A percentile compares a stretch with the other conserved stretches of the same genome.
Evolutionary conservation across 176 grass and related monocot species (phyloP).

Genomic region (Eleusine coracana): DNA sequence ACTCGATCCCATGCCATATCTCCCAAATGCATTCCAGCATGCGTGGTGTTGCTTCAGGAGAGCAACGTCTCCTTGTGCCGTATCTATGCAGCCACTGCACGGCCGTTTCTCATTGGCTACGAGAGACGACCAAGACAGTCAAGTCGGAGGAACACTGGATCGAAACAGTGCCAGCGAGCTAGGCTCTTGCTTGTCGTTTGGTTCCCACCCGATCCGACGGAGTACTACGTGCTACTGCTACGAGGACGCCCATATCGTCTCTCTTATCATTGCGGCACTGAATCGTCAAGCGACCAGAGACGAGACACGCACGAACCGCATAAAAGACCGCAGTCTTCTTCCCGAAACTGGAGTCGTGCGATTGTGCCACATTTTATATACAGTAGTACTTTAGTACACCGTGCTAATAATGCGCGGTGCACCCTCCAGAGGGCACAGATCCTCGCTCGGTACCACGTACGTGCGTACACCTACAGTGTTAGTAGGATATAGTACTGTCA

Average conservation of each 20-base stretch:
- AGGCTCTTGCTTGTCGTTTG: not conserved
- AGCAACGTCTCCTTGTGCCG: no score
- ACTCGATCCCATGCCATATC: no score
- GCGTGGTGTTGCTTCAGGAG: no score
- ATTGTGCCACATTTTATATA: no score
- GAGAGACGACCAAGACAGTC: no score
- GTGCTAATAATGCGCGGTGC: not conserved
- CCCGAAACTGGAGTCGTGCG: not conserved
- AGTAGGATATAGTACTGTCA: no score
- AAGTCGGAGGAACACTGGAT: no score
- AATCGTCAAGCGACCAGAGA: slow-evolving; percentile 19
- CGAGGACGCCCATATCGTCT: not conserved
- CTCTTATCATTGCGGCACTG: slow-evolving; percentile 17
- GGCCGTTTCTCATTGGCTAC: no score
- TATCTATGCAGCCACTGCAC: no score
- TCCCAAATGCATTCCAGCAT: no score
- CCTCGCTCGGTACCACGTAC: not conserved
- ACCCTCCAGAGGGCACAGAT: not conserved
- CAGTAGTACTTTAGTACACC: not conserved
- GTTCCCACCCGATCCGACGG: no score
- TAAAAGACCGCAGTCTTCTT: not conserved
- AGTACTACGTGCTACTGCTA: no score
- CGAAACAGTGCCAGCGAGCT: not conserved
- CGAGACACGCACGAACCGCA: slow-evolving; percentile 1
- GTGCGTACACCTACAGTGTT: not conserved